phyloP scores from a whole-genome alignment of 331 rosid genomes.

The Rosa hybrid region DNA sequence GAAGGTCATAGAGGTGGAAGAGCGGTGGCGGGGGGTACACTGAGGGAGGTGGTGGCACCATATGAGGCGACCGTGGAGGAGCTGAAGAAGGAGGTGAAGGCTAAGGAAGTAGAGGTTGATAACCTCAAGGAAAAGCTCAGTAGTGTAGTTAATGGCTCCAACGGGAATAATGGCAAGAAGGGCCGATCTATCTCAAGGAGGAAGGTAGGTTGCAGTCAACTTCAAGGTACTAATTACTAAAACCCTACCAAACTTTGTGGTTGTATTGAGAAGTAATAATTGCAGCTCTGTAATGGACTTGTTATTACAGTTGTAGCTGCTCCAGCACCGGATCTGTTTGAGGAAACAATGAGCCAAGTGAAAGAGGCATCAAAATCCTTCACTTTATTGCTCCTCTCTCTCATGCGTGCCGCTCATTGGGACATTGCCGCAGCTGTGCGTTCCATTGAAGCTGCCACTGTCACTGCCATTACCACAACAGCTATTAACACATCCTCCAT shows the following conservation, averaged over 20 bases:
- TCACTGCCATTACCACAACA: slow-evolving; percentile 28
- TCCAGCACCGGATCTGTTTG: slow-evolving; percentile 73
- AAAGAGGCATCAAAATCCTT: slow-evolving; percentile 82
- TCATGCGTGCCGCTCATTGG: slow-evolving; percentile 95
- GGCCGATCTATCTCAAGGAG: slow-evolving; percentile 70
- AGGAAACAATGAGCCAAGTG: slow-evolving; percentile 68
- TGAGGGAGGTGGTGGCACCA: slow-evolving; percentile 93
- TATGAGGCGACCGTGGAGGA: slow-evolving; percentile 93
- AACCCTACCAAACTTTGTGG: not conserved
- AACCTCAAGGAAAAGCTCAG: slow-evolving; percentile 82
- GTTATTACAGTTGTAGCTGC: slow-evolving; percentile 49
- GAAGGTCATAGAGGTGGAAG: slow-evolving; percentile 27
- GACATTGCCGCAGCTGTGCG: slow-evolving; percentile 94
- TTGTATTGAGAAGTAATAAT: not conserved
- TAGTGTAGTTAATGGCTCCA: slow-evolving; percentile 36
- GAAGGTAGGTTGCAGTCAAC: slow-evolving; percentile 50
- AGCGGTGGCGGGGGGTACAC: slow-evolving; percentile 26
- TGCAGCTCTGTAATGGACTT: not conserved
- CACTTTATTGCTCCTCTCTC: slow-evolving; percentile 73
- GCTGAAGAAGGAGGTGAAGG: slow-evolving; percentile 77
- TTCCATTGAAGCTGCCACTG: slow-evolving; percentile 80
- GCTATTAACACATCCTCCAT: slow-evolving; percentile 39
- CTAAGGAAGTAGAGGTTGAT: slow-evolving; percentile 70
- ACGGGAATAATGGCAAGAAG: slow-evolving; percentile 54
- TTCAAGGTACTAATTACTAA: slow-evolving; percentile 62